A percentile compares a stretch with the other conserved stretches of the same genome.
phyloP scores from a whole-genome alignment of 192 early-diverging fungal genomes.

The Tieghemiomyces parasiticus region DNA sequence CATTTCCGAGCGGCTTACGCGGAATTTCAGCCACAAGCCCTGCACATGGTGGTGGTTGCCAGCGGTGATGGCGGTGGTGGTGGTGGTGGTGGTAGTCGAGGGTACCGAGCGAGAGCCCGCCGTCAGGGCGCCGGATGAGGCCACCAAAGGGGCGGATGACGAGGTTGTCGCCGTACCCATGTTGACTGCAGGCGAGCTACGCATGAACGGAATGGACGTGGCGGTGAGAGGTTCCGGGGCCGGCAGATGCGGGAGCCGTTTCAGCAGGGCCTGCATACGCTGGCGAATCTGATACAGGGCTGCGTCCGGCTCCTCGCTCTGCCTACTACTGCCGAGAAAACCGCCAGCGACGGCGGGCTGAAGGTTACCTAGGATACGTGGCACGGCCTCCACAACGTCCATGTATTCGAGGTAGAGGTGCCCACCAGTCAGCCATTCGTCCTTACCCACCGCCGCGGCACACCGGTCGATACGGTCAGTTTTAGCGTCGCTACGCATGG shows the following conservation, averaged over 20 bases:
- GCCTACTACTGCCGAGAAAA: too few species aligned
- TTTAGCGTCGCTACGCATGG: not conserved
- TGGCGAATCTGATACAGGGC: not conserved
- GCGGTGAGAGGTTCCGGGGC: not conserved
- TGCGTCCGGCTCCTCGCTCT: not conserved
- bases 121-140: not conserved
- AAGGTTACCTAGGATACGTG: too few species aligned
- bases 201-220: not conserved
- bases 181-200: not conserved
- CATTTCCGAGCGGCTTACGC: constrained; percentile 6
- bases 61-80: too few species aligned
- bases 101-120: not conserved
- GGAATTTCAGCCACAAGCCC: not conserved
- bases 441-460: too few species aligned
- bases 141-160: not conserved
- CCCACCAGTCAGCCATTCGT: constrained; percentile 1
- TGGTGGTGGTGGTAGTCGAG: not conserved
- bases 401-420: constrained; percentile 3
- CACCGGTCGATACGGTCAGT: too few species aligned
- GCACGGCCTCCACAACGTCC: not conserved
- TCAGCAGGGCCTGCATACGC: not conserved
- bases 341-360: too few species aligned
- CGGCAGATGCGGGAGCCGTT: not conserved
- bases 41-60: too few species aligned
- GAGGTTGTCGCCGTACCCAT: not conserved